Evolutionary conservation across 2,329 filamentous ascomycete genomes (phyloP).

Genomic region (Paracoccidioides lutzii): DNA sequence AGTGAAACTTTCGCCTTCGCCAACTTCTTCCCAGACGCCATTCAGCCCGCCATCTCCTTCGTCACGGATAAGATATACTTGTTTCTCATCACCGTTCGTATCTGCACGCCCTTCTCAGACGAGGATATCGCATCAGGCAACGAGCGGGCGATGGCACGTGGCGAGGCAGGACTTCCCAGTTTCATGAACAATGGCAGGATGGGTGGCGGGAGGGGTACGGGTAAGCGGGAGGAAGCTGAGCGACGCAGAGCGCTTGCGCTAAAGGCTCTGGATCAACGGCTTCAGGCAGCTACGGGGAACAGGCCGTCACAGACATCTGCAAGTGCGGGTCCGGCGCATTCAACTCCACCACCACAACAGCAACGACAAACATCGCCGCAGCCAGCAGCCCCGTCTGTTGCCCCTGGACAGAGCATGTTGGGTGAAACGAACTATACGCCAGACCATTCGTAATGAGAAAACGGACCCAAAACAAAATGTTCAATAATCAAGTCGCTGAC

Average conservation of each 20-base stretch:
- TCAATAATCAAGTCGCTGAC: too few species aligned
- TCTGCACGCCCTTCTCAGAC: slow-evolving; percentile 76
- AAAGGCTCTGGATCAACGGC: slow-evolving; percentile 79
- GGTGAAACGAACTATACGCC: slow-evolving; percentile 60
- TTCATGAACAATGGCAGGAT: slow-evolving; percentile 40
- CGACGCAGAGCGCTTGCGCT: slow-evolving; percentile 76
- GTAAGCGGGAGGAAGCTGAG: slow-evolving; percentile 82
- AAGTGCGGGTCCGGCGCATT: slow-evolving; percentile 26
- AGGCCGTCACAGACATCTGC: slow-evolving; percentile 28
- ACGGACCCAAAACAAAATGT: not conserved
- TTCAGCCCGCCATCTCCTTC: slow-evolving; percentile 63
- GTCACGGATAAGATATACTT: slow-evolving; percentile 65
- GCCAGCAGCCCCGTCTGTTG: slow-evolving; percentile 42
- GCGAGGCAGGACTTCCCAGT: slow-evolving; percentile 48
- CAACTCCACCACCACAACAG: slow-evolving; percentile 25
- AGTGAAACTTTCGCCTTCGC: slow-evolving; percentile 94
- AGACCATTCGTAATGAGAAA: slow-evolving; percentile 37
- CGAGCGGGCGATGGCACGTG: slow-evolving; percentile 54
- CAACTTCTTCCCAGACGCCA: slow-evolving; percentile 80
- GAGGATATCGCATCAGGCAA: slow-evolving; percentile 65
- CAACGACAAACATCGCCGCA: slow-evolving; percentile 32
- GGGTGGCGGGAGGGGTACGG: slow-evolving; percentile 36
- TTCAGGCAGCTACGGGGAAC: slow-evolving; percentile 64
- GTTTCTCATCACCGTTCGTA: slow-evolving; percentile 56
- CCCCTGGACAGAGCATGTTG: slow-evolving; percentile 45